phyloP scores from a whole-genome alignment of 2,329 filamentous ascomycete species.

The Clathrospora elynae region DNA sequence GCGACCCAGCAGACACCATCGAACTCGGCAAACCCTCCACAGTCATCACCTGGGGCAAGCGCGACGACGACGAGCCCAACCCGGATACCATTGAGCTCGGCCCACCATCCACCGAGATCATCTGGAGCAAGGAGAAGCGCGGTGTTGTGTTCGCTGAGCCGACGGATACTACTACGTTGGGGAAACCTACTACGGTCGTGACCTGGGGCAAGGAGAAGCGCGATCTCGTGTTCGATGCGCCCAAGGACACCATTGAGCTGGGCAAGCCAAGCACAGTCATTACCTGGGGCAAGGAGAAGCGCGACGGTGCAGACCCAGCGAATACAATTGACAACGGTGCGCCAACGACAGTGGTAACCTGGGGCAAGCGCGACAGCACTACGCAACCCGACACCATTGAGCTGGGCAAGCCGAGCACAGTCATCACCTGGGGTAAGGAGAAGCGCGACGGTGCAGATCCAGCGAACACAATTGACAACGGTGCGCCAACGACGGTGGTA shows the following conservation, averaged over 20 bases:
- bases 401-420: slow-evolving; percentile 3
- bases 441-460: not conserved
- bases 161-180: not conserved
- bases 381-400: slow-evolving; percentile 11
- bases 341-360: slow-evolving; percentile 11
- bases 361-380: slow-evolving; percentile 10
- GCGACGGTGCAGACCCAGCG: not conserved
- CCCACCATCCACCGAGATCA: slow-evolving; percentile 21
- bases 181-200: slow-evolving; percentile 3
- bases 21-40: slow-evolving; percentile 24
- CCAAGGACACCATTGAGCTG: slow-evolving; percentile 8
- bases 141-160: slow-evolving; percentile 16
- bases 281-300: slow-evolving; percentile 8
- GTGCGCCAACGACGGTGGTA: slow-evolving; percentile 17
- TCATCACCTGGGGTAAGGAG: slow-evolving; percentile 4
- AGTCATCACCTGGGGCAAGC: slow-evolving; percentile 24
- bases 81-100: slow-evolving; percentile 22
- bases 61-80: slow-evolving; percentile 1
- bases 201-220: slow-evolving; percentile 13
- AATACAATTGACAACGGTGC: not conserved
- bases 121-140: slow-evolving; percentile 31
- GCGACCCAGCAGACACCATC: slow-evolving; percentile 16
- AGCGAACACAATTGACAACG: slow-evolving; percentile 16
- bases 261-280: slow-evolving; percentile 2
- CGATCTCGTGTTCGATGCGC: not conserved